phyloP scores from a whole-genome alignment of 2,329 filamentous ascomycete genomes.

The Ceratocystis lukuohia region DNA sequence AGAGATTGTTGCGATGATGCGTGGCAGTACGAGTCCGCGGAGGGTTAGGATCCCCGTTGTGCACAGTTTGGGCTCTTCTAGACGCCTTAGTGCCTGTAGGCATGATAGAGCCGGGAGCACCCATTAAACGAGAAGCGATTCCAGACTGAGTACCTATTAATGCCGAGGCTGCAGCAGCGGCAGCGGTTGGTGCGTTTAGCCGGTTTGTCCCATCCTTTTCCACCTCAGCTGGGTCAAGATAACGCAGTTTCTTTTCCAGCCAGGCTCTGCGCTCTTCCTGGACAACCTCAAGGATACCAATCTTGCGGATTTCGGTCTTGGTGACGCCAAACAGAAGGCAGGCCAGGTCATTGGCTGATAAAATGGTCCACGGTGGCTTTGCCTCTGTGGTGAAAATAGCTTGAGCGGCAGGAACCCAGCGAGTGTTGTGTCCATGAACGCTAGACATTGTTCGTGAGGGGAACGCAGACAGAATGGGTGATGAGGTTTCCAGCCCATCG shows the following conservation, averaged over 20 bases:
- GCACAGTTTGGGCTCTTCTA: slow-evolving; percentile 52
- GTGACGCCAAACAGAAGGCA: slow-evolving; percentile 64
- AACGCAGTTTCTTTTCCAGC: slow-evolving; percentile 72
- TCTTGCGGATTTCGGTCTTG: slow-evolving; percentile 51
- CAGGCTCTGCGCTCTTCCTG: slow-evolving; percentile 77
- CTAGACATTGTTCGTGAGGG: slow-evolving; percentile 28
- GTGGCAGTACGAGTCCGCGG: slow-evolving; percentile 40
- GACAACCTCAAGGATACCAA: slow-evolving; percentile 91
- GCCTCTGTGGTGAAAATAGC: slow-evolving; percentile 96
- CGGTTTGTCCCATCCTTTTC: slow-evolving; percentile 27
- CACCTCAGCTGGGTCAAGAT: slow-evolving; percentile 40
- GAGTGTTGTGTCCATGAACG: slow-evolving; percentile 77
- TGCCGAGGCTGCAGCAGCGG: slow-evolving; percentile 33
- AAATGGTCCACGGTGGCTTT: slow-evolving; percentile 83
- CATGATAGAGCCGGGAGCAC: slow-evolving; percentile 56
- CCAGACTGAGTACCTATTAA: slow-evolving; percentile 58
- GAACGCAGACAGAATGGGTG: slow-evolving; percentile 11
- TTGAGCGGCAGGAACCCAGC: slow-evolving; percentile 82
- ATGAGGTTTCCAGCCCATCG: background rate
- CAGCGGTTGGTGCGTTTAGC: slow-evolving; percentile 26
- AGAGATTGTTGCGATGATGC: slow-evolving; percentile 61
- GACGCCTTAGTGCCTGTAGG: slow-evolving; percentile 21
- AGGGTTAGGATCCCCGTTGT: slow-evolving; percentile 41
- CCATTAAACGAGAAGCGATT: slow-evolving; percentile 77
- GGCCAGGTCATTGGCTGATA: slow-evolving; percentile 89